phyloP scores from a whole-genome alignment of 768 basidiomycete genomes.

The Coprinopsis cinerea region DNA sequence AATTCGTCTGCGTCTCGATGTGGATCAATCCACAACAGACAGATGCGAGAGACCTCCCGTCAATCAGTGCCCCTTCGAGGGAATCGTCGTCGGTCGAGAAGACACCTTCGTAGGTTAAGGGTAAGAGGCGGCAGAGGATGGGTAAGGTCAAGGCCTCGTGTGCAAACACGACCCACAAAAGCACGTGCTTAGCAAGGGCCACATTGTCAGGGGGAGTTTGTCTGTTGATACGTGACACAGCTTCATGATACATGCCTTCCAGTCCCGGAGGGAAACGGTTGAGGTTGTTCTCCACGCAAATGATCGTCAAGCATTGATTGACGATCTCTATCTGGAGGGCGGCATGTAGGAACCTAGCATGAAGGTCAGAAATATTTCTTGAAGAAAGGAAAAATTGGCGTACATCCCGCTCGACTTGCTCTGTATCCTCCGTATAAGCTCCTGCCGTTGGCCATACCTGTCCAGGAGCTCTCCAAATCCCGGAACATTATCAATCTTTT shows the following conservation, averaged over 20 bases:
- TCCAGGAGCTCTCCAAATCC: background rate
- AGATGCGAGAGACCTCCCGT: background rate
- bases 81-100: too few species aligned
- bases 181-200: background rate
- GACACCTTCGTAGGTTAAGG: background rate
- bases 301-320: background rate
- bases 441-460: background rate
- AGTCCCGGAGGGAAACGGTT: background rate
- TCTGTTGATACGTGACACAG: background rate
- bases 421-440: background rate
- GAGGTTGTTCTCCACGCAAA: background rate
- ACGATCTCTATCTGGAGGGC: constrained; percentile 1
- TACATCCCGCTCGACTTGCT: background rate
- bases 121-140: background rate
- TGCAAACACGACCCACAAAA: background rate
- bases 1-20: background rate
- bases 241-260: background rate
- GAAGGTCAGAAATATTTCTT: background rate
- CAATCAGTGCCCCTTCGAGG: too few species aligned
- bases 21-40: background rate
- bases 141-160: background rate
- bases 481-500: background rate
- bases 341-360: constrained; percentile 4
- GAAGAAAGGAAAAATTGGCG: background rate
- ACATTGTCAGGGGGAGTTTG: background rate